These are phyloP conservation scores for Solanum lignicaule DNA, from an alignment of 257 asterid genomes.

Conservation along the genomic window DNA sequence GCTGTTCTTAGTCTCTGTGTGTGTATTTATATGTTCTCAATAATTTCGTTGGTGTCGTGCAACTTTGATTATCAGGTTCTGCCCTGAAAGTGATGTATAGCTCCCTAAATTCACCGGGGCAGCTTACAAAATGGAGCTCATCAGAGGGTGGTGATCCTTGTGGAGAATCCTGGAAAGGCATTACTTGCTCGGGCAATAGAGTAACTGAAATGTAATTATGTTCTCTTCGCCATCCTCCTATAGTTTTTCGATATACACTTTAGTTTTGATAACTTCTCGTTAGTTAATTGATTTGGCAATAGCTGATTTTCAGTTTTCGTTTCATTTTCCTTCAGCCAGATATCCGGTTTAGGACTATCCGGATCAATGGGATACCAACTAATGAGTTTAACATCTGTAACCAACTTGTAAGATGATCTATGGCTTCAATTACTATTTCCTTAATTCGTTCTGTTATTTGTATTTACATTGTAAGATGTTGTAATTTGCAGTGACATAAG, in stretches of 20 bases:
- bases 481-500: constrained; percentile 76
- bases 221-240: neutral
- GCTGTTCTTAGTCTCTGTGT: neutral
- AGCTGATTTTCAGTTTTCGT: neutral
- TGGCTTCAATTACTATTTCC: neutral
- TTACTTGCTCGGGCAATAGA: constrained; percentile 68
- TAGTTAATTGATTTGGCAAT: neutral
- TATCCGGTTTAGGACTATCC: constrained; percentile 49
- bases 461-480: neutral
- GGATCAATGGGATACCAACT: constrained; percentile 75
- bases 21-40: neutral
- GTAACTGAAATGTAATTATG: constrained; percentile 81
- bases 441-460: neutral
- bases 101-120: constrained; percentile 59
- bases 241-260: neutral
- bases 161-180: constrained; percentile 71
- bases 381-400: constrained; percentile 43
- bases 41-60: neutral
- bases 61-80: constrained; percentile 30
- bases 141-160: constrained; percentile 75
- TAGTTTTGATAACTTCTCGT: neutral
- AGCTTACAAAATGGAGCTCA: constrained; percentile 60
- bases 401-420: constrained; percentile 63
- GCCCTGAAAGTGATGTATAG: constrained; percentile 42
- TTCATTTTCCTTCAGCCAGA: constrained; percentile 29